These are phyloP conservation scores for Tetragonia tetragonoides DNA, from an alignment of 148 eudicot species.

Conservation along the genomic window DNA sequence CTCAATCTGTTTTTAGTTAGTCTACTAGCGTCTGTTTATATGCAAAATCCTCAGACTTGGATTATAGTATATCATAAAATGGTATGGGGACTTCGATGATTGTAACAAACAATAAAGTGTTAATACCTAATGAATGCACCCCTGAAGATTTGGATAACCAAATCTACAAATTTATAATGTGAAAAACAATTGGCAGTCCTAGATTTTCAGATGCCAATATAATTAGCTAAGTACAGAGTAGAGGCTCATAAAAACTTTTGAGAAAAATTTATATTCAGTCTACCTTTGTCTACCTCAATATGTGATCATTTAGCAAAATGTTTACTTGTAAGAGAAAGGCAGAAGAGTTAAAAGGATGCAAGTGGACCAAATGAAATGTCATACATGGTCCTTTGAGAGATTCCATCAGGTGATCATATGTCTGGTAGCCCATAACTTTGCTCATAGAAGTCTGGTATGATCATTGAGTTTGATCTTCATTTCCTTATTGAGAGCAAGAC, in stretches of 20 bases:
- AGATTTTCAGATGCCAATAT: background rate
- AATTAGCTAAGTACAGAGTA: background rate
- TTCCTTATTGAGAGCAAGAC: slow-evolving; percentile 9
- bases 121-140: background rate
- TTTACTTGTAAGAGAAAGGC: slow-evolving; percentile 13
- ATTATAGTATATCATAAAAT: no score
- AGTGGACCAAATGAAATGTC: slow-evolving; percentile 16
- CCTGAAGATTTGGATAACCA: background rate
- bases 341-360: slow-evolving; percentile 9
- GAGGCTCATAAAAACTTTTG: slow-evolving; percentile 1
- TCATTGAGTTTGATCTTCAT: slow-evolving; percentile 14
- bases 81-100: background rate
- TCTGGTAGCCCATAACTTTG: slow-evolving; percentile 18
- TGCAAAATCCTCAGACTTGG: no score
- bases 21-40: no score
- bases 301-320: slow-evolving; percentile 14
- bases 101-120: background rate
- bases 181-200: background rate
- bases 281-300: slow-evolving; percentile 20
- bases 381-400: slow-evolving; percentile 18
- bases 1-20: no score
- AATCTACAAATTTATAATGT: background rate
- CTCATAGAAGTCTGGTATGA: slow-evolving; percentile 11
- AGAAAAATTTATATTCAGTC: slow-evolving; percentile 15
- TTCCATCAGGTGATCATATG: slow-evolving; percentile 21